Conservation (phyloP, 2,329 filamentous ascomycete species). For the Claviceps sp. region DNA sequence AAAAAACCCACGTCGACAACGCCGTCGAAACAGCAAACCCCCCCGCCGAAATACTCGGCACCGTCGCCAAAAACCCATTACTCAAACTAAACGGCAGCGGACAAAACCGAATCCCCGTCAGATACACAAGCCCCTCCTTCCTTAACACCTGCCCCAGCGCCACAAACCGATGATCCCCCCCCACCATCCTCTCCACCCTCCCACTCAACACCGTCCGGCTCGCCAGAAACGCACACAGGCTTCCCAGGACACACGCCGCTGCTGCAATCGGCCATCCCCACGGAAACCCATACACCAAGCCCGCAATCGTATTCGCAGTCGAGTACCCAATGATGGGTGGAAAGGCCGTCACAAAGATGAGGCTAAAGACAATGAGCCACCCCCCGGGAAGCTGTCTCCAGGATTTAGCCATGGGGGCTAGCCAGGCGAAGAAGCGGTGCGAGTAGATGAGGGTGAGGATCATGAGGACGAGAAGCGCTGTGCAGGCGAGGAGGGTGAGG, state of each 20-base stretch:
- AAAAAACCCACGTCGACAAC: constrained; percentile 42
- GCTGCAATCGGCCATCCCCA: constrained; percentile 73
- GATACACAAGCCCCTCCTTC: constrained; percentile 74
- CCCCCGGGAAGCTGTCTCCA: constrained; percentile 66
- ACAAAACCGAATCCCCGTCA: constrained; percentile 85
- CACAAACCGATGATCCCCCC: constrained; percentile 73
- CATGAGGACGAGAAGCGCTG: constrained; percentile 39
- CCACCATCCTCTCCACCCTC: constrained; percentile 70
- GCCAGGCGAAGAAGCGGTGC: constrained; percentile 61
- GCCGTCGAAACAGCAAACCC: constrained; percentile 74
- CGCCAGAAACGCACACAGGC: constrained; percentile 64
- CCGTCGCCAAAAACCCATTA: constrained; percentile 88
- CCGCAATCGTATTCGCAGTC: constrained; percentile 45
- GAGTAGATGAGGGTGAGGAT: constrained; percentile 67
- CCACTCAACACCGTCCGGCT: constrained; percentile 64
- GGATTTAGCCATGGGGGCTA: constrained; percentile 58
- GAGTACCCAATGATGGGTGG: constrained; percentile 83
- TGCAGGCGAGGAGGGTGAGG: constrained; percentile 35
- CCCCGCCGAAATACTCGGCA: constrained; percentile 68
- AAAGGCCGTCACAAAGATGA: constrained; percentile 67
- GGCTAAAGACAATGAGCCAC: constrained; percentile 60
- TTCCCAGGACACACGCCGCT: constrained; percentile 64
- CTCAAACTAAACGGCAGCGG: constrained; percentile 85
- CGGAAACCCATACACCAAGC: constrained; percentile 43
- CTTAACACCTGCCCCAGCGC: constrained; percentile 80